Evolutionary conservation across 2,329 filamentous ascomycete genomes (phyloP), one percentile per base, ranked within the genome.

Genomic region (Diaporthe nobilis): DNA sequence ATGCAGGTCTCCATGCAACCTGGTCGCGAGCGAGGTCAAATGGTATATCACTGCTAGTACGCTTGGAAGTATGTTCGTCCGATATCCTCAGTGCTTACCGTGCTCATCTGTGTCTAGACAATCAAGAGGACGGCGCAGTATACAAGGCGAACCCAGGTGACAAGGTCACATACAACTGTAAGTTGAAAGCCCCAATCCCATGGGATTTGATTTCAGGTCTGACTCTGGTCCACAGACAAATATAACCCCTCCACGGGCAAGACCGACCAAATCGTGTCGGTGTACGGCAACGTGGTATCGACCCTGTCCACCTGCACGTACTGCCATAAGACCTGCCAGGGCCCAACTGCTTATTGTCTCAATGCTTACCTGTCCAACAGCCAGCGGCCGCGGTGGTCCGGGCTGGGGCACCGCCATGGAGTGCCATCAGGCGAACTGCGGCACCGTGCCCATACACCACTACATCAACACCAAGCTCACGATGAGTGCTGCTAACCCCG

Each of bases 401-500:
- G 78, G 78, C 9, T 79, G 77, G 78, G 78, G 77, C 31, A 77
- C 75, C n/a, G 77, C 78, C 1, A 78, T 79, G 15, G 82, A 87
- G 75, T 86, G 85, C 63, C 82, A 82, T 1, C 81, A 79, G 51
- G 77, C 80, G 7, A 81, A 85, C 74, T 86, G 85, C 78, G 85
- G 86, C 25, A 85, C 82, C 49, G 80, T 86, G 42, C 80, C 81
- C 37, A 83, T 83, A 37, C 85, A 87, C 76, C 78, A 81, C 42
- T 87, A 85, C 83, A 82, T 82, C 74, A 77, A 87, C 78, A 86
- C 85, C 20, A 81, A 80, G 71, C 83, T 87, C 58, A 78, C 78
- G 61, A 68, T 79, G 73, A 76, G 78, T 31, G 67, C 71, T 2
- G 78, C 78, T 3, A 81, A 87, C 78, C 81, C 83, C 55, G 78